phyloP scores from a whole-genome alignment of 1,284 basidiomycete species.

The Quambalaria eucalypti region DNA sequence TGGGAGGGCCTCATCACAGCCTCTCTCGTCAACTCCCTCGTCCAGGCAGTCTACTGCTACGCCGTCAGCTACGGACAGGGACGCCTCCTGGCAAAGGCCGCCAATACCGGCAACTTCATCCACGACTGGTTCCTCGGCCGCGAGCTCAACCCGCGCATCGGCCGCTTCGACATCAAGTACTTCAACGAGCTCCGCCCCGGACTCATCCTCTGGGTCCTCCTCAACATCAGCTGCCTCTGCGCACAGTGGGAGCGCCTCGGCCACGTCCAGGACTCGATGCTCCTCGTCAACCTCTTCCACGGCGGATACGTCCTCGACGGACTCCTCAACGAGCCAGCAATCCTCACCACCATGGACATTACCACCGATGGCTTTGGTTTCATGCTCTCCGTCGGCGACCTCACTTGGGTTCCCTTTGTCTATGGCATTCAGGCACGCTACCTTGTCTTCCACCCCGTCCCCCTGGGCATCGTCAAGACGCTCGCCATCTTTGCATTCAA shows the following conservation, averaged over 20 bases:
- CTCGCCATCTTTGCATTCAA: conserved; percentile 62
- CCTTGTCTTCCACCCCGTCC: conserved; percentile 74
- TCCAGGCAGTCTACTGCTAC: conserved; percentile 62
- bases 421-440: conserved; percentile 91
- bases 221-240: conserved; percentile 84
- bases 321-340: conserved; percentile 73
- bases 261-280: conserved; percentile 77
- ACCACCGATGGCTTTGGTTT: conserved; percentile 96
- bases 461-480: conserved; percentile 63
- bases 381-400: conserved; percentile 91
- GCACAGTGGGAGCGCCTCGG: conserved; percentile 77
- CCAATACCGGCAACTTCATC: conserved; percentile 76
- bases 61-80: conserved; percentile 59
- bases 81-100: conserved; percentile 72
- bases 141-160: conserved; percentile 79
- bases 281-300: conserved; percentile 79
- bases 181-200: conserved; percentile 78
- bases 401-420: conserved; percentile 88
- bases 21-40: conserved; percentile 65
- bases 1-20: conserved; percentile 84
- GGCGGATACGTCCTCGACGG: conserved; percentile 76
- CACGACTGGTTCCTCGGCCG: conserved; percentile 98
- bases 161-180: conserved; percentile 85
- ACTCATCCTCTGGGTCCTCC: conserved; percentile 84
- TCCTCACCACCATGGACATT: conserved; percentile 96